Percentiles rank a stretch among this genome's conserved stretches.
These are phyloP conservation scores for Eryngium alpinum DNA, from an alignment of 140 eudicot genomes.

Conservation along the genomic window DNA sequence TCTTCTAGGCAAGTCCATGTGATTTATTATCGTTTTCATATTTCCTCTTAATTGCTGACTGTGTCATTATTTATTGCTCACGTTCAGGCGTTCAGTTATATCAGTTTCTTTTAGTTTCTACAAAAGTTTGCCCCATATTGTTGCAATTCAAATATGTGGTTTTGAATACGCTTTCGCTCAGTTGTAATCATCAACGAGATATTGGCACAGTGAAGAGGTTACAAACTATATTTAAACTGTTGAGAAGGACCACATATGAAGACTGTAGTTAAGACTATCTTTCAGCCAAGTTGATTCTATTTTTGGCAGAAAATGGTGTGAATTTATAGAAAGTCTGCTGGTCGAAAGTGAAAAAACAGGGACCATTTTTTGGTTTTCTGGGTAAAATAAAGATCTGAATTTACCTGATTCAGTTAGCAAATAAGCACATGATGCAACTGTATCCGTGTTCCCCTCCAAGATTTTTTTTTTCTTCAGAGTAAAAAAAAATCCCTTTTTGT, in stretches of 20 bases:
- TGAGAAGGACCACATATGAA: neutral
- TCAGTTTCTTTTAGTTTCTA: neutral
- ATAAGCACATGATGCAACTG: neutral
- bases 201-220: neutral
- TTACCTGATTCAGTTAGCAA: neutral
- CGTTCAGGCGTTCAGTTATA: neutral
- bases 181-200: neutral
- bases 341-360: neutral
- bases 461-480: neutral
- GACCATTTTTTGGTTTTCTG: neutral
- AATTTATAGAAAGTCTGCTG: neutral
- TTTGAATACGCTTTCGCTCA: neutral
- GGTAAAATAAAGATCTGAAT: neutral
- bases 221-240: neutral
- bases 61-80: slow-evolving; percentile 7
- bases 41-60: neutral
- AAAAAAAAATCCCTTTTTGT: neutral
- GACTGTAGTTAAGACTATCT: neutral
- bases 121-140: neutral
- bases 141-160: neutral
- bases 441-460: neutral
- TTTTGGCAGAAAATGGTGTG: neutral
- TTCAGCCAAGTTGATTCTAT: neutral
- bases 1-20: neutral
- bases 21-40: neutral